Evolutionary conservation across 2,329 filamentous ascomycete genomes (phyloP).

Genomic region (Claviceps citrina): DNA sequence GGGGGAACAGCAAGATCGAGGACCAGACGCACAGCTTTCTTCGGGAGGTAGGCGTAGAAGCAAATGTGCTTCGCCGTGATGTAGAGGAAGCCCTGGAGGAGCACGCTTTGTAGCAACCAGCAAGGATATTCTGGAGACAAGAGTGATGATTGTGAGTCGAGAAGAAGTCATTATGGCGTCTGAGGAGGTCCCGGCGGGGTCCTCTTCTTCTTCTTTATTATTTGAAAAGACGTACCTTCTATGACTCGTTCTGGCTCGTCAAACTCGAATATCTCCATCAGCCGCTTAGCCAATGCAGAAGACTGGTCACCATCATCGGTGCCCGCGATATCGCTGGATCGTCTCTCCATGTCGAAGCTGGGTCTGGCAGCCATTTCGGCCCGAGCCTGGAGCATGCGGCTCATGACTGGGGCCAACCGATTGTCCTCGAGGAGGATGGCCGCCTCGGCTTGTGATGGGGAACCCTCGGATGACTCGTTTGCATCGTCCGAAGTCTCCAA

Average conservation of each 20-base stretch:
- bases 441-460: constrained; percentile 9
- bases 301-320: constrained; percentile 25
- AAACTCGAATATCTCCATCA: constrained; percentile 79
- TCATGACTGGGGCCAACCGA: constrained; percentile 55
- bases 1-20: no score
- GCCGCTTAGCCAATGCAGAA: constrained; percentile 48
- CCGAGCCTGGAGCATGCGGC: constrained; percentile 59
- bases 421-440: constrained; percentile 19
- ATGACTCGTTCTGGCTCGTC: constrained; percentile 71
- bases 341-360: constrained; percentile 38
- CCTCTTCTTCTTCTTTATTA: no score
- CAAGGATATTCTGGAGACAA: constrained; percentile 62
- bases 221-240: constrained; percentile 39
- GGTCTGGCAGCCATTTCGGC: constrained; percentile 46
- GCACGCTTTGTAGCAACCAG: constrained; percentile 79
- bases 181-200: no score
- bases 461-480: constrained; percentile 13
- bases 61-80: constrained; percentile 86
- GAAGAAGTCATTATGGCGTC: constrained; percentile 4
- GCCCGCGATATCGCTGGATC: constrained; percentile 24
- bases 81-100: constrained; percentile 91
- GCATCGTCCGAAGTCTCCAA: constrained; percentile 18
- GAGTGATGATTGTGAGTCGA: background rate
- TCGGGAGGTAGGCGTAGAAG: constrained; percentile 94
- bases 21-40: constrained; percentile 53